Conservation (phyloP, 352 stramenopile species). For the Phytophthora colocasiae region DNA sequence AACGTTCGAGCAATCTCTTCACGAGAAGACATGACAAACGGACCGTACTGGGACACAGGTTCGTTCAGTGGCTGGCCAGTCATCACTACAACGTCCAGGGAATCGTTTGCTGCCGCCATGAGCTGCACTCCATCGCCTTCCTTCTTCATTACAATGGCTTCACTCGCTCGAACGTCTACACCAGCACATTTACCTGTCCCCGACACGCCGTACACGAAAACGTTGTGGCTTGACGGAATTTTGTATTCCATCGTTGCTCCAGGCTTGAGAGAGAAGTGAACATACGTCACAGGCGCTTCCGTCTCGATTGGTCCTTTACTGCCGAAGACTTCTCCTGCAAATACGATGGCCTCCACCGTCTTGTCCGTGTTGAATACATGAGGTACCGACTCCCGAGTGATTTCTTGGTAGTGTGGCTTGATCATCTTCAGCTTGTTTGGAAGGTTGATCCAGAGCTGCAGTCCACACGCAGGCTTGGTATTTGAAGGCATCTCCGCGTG, state of each 20-base stretch:
- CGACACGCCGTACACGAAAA: conserved; percentile 38
- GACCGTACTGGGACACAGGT: conserved; percentile 59
- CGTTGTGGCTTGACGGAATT: conserved; percentile 38
- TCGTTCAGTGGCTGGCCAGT: conserved; percentile 59
- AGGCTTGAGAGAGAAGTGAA: conserved; percentile 45
- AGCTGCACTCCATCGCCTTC: conserved; percentile 50
- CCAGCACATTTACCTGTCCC: conserved; percentile 22
- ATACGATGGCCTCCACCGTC: conserved; percentile 44
- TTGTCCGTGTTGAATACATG: conserved; percentile 38
- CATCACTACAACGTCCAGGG: conserved; percentile 57
- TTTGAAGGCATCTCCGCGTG: conserved; percentile 48
- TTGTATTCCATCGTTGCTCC: conserved; percentile 36
- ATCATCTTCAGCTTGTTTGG: conserved; percentile 38
- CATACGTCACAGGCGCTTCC: conserved; percentile 44
- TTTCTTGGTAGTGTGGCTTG: conserved; percentile 49
- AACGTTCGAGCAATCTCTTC: conserved; percentile 57
- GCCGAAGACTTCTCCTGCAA: conserved; percentile 47
- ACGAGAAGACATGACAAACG: conserved; percentile 65
- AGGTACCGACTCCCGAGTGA: conserved; percentile 33
- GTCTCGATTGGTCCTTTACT: conserved; percentile 39
- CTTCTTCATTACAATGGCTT: conserved; percentile 49
- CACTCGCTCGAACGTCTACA: conserved; percentile 25
- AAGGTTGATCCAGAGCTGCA: conserved; percentile 56
- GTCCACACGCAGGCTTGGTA: conserved; percentile 29
- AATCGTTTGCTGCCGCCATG: conserved; percentile 13